Base-by-base conservation (phyloP, 768 basidiomycete genomes). In the Termitomyces sp. region DNA sequence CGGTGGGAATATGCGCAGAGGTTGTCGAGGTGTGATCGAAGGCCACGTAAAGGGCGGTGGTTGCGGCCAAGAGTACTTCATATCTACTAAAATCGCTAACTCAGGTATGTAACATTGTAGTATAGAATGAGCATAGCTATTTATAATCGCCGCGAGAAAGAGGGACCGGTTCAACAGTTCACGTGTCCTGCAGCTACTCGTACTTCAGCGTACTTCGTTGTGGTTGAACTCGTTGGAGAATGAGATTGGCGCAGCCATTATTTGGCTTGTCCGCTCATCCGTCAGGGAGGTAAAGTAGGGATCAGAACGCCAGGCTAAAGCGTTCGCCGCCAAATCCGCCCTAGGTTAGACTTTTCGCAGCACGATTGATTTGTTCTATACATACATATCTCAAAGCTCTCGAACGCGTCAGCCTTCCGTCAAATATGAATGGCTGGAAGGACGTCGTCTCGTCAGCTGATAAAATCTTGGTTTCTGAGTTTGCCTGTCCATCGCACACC, bases 401-500 rank as follows among this genome's bases (percentile, higher is more conserved):
- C 56, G 82, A 86, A 50, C 80, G 84, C 20, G 78, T 96, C 38
- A 79, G 82, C 49, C 76, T 92, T 18, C 88, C 91, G 7, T 89
- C 88, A 6, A 79, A 77, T 16, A 74, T 96, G 5, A 76, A 81
- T 43, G 93, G 92, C 23, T 97, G 93, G 93, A 82, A 91, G 61
- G 84, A 85, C 36, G 78, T 89, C 12, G 78, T 79, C 0, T 76
- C 85, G 33, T 85, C 91, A 44, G 87, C 96, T 41, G 91, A 96
- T 58, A 80, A 78, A 50, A 89, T 98, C 56, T 73, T 77, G 7
- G 84, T 88, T 10, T 86, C 88, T 9, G 95, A 89, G 70, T 85
- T 84, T 2, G 68, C 86, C 52, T 87, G 82, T 70, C 79, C 83
- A n/a, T 76, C 77, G 13, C 71, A 74, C 23, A 77, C 75, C 12